Evolutionary conservation across 2,329 filamentous ascomycete genomes (phyloP), one percentile per base, ranked within the genome.

Genomic region (Cladobotryum protrusum): DNA sequence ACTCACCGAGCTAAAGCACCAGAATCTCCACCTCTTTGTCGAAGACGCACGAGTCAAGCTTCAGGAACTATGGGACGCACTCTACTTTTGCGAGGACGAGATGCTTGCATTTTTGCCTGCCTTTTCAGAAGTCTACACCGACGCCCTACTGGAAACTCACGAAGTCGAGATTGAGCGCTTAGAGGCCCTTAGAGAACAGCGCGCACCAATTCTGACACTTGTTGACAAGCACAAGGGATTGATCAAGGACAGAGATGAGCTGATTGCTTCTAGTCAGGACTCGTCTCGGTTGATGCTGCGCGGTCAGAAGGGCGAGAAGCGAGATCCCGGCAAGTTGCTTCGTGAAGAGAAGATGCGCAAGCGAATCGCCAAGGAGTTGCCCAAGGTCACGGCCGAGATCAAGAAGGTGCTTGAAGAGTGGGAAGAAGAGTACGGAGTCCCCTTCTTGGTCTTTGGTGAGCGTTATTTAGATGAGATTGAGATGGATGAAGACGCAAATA

Each of bases 291-390:
- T 99, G 29, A 90, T 97, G 85, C 82, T 84, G 60, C 89, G 92
- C 53, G 91, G 91, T 2, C 85, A 89, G 58, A 96, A 95, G 72
- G 92, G 92, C 48, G 92, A 97, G 72, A 89, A 85, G 68, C 87
- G 95, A 55, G 93, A 99, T 63, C 93, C 93, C 3, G 92, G 90
- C 45, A 93, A 96, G 70, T 77, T 99, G 14, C 76, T 99, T 47
- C 81, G 93, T 29, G 93, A 99, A 65, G 93, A 99, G 72, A 99
- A 97, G 78, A 95, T 96, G 89, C 84, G 93, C 53, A 99, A 99
- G 79, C 81, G 91, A 51, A 96, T 99, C 54, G 81, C 91, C 20
- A 99, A 97, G 68, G 93, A 99, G 63, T 75, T 99, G 29, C 93
- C 93, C 49, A 97, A 95, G 72, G 78, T 99, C 40, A 85, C 92